Evolutionary conservation across 495 filamentous ascomycete species (phyloP), one percentile per base, ranked within the genome.

Genomic region (Aspergillus homomorphus): DNA sequence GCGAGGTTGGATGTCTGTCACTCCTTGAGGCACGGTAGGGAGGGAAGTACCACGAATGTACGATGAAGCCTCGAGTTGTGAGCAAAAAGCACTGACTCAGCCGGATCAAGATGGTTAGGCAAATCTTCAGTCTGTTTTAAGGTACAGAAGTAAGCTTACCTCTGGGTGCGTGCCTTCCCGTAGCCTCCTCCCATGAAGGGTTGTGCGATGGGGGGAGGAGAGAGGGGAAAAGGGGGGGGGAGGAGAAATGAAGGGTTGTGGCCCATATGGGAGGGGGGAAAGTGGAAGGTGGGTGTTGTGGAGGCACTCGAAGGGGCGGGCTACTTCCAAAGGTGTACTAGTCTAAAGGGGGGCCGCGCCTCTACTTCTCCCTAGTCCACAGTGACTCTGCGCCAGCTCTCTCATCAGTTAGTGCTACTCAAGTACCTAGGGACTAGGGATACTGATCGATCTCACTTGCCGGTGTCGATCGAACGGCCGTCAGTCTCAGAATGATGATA

Each of bases 391-490:
- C 26, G 26, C 3, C 4, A 4, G 26, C 26, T 28, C 26, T 3
- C 9, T 4, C 26, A 28, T 28, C 9, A 28, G 26, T 10, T 30
- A 30, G 26, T 30, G 10, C 4, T 30, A 30, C 4, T 30, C 10
- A 30, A 10, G 10, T 10, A 30, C 4, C 26, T 30, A 30, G n/a
- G n/a, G n/a, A n/a, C 26, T 10, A 4, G 4, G 26, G 4, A 4
- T 38, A 38, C 10, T 38, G 33, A 59, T 54, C 43, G 44, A 53
- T 59, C 57, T 59, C 24, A 28, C 42, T 49, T 44, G 42, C 22
- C 24, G 14, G 43, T 49, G 58, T 55, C 53, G 58, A 61, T 61
- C 58, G 57, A 61, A 61, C 58, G 58, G 58, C 48, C 55, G 54
- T 45, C 45, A 41, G 48, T 43, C 52, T 56, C 52, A 46, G 55